Evolutionary conservation across 2,329 filamentous ascomycete species (phyloP).

Genomic region (Clarireedia sp.): DNA sequence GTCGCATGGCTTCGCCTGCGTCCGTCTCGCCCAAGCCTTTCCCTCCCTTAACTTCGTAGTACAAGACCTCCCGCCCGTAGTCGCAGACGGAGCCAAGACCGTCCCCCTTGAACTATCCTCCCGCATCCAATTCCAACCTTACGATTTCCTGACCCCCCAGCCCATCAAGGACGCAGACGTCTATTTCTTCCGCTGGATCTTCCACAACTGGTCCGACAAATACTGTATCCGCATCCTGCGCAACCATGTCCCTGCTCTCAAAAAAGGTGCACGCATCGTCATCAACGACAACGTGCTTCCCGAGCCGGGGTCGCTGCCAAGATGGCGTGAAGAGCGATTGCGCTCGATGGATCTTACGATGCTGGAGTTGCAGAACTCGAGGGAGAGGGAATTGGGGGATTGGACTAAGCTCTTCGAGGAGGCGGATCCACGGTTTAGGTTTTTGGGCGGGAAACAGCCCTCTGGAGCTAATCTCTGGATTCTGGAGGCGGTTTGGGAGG

Average conservation of each 20-base stretch:
- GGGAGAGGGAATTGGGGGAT: constrained; percentile 29
- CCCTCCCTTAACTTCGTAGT: constrained; percentile 24
- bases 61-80: constrained; percentile 32
- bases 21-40: constrained; percentile 16
- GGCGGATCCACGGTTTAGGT: constrained; percentile 20
- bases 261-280: constrained; percentile 33
- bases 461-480: not conserved
- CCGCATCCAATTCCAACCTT: constrained; percentile 28
- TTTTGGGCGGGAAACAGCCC: not conserved
- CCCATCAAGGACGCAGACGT: constrained; percentile 30
- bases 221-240: constrained; percentile 31
- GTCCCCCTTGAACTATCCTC: constrained; percentile 10
- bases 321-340: constrained; percentile 4
- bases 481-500: not conserved
- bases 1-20: constrained; percentile 20
- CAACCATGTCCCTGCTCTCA: constrained; percentile 34
- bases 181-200: constrained; percentile 39
- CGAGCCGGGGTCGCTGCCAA: not conserved
- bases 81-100: constrained; percentile 12
- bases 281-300: constrained; percentile 9
- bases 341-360: constrained; percentile 28
- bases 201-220: constrained; percentile 42
- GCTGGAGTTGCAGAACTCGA: constrained; percentile 29
- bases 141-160: constrained; percentile 36
- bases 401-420: constrained; percentile 27